Conservation (phyloP, 78 protist genomes). For the Dictyostelium purpureum region DNA sequence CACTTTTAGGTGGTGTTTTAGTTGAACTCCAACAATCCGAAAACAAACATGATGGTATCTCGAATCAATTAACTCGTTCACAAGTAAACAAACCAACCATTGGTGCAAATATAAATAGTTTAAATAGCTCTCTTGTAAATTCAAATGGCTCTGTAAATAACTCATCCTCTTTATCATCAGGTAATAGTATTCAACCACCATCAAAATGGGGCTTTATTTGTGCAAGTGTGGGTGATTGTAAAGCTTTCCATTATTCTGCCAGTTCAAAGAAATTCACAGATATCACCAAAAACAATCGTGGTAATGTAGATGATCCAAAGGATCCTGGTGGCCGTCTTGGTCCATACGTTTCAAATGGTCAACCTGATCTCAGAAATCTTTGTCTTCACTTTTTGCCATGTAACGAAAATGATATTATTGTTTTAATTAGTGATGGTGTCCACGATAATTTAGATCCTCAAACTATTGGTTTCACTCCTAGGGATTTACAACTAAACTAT, state of each 20-base stretch:
- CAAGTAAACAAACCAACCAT: neutral
- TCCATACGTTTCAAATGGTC: conserved; percentile 81
- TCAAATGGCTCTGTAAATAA: neutral
- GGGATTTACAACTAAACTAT: conserved; percentile 24
- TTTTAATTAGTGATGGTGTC: conserved; percentile 75
- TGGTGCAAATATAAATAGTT: neutral
- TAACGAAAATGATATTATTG: conserved; percentile 68
- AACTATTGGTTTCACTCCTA: conserved; percentile 72
- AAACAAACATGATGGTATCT: neutral
- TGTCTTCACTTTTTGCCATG: conserved; percentile 64
- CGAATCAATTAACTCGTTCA: neutral
- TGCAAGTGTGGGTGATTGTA: conserved; percentile 81
- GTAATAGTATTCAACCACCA: conserved; percentile 14
- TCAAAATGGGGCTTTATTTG: conserved; percentile 81
- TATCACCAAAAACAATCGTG: conserved; percentile 79
- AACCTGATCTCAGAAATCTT: conserved; percentile 84
- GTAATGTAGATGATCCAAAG: conserved; percentile 73
- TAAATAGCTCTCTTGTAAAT: neutral
- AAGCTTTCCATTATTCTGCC: conserved; percentile 61
- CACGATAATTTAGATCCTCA: conserved; percentile 86
- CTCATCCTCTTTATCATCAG: neutral
- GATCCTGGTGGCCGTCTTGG: conserved; percentile 87
- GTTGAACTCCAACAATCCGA: conserved; percentile 34
- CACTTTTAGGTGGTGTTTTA: conserved; percentile 79
- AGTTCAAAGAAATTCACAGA: conserved; percentile 59